These are phyloP conservation scores for Phytophthora pinifolia DNA, from an alignment of 352 stramenopile species.

Conservation along the genomic window DNA sequence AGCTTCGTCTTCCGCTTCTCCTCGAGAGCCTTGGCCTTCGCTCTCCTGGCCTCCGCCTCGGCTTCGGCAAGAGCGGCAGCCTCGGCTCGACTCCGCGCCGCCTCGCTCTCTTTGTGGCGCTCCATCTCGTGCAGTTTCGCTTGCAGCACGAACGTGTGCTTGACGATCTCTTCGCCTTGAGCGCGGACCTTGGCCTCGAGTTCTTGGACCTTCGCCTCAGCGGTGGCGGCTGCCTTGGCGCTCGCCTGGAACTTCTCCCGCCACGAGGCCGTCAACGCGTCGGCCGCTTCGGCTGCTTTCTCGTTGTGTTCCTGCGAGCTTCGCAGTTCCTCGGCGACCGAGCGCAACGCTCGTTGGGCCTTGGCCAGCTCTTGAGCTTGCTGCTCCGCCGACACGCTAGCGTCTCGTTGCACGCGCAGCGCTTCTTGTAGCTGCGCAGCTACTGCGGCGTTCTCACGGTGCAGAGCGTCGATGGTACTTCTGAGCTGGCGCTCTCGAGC, in stretches of 20 bases:
- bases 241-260: conserved; percentile 55
- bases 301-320: conserved; percentile 38
- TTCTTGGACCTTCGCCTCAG: conserved; percentile 39
- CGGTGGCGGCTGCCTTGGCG: conserved; percentile 33
- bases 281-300: conserved; percentile 42
- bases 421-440: conserved; percentile 61
- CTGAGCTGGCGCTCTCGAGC: conserved; percentile 45
- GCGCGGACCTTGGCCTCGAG: conserved; percentile 46
- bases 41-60: conserved; percentile 27
- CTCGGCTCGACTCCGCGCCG: conserved; percentile 33
- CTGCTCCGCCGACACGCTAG: conserved; percentile 44
- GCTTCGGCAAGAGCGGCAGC: conserved; percentile 34
- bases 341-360: conserved; percentile 38
- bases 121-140: conserved; percentile 58
- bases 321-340: conserved; percentile 53
- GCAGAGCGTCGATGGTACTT: conserved; percentile 49
- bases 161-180: conserved; percentile 57
- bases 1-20: conserved; percentile 31
- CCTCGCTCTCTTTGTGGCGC: conserved; percentile 52
- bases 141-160: conserved; percentile 59
- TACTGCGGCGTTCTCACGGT: conserved; percentile 65
- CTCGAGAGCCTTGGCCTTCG: conserved; percentile 27
- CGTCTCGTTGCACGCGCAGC: conserved; percentile 46
- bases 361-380: conserved; percentile 61
- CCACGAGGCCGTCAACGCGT: conserved; percentile 42